These are phyloP conservation scores for Pseudonectria foliicola DNA, from an alignment of 2,329 filamentous ascomycete species.

Conservation along the genomic window DNA sequence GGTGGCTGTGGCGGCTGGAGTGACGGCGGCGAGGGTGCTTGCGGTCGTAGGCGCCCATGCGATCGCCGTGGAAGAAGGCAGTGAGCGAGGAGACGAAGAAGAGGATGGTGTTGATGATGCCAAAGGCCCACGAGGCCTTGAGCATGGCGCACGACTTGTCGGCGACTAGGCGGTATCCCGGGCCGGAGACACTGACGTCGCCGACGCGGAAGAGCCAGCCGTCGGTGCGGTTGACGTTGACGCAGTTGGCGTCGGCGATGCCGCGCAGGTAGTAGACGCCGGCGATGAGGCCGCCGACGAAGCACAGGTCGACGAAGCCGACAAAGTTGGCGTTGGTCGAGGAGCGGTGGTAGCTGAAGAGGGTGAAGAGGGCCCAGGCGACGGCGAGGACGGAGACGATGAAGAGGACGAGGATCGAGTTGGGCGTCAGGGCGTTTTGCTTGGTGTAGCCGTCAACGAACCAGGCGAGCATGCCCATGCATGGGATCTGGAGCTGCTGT, in stretches of 20 bases:
- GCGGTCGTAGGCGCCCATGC: conserved; percentile 37
- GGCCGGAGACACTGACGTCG: conserved; percentile 47
- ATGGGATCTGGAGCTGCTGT: conserved; percentile 56
- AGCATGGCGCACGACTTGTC: conserved; percentile 85
- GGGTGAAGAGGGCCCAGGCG: conserved; percentile 57
- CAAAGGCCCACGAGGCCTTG: conserved; percentile 83
- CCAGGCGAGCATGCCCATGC: conserved; percentile 60
- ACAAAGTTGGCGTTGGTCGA: conserved; percentile 55
- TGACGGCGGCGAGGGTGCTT: conserved; percentile 31
- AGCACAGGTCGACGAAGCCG: conserved; percentile 50
- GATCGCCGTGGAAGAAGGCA: conserved; percentile 53
- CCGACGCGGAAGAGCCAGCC: conserved; percentile 54
- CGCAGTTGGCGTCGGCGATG: conserved; percentile 61
- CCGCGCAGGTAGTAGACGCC: conserved; percentile 53
- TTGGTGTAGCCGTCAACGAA: conserved; percentile 55
- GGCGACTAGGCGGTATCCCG: conserved; percentile 45
- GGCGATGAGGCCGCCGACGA: conserved; percentile 58
- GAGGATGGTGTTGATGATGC: conserved; percentile 78
- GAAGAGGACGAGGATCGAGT: conserved; percentile 59
- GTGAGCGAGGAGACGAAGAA: conserved; percentile 72
- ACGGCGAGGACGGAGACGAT: conserved; percentile 57
- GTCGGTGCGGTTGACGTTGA: conserved; percentile 42
- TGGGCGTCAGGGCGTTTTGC: conserved; percentile 51
- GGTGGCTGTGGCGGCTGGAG: conserved; percentile 34
- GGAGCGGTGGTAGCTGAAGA: conserved; percentile 60